phyloP scores from a whole-genome alignment of 2,329 filamentous ascomycete genomes.

The Fusarium mundagurra region DNA sequence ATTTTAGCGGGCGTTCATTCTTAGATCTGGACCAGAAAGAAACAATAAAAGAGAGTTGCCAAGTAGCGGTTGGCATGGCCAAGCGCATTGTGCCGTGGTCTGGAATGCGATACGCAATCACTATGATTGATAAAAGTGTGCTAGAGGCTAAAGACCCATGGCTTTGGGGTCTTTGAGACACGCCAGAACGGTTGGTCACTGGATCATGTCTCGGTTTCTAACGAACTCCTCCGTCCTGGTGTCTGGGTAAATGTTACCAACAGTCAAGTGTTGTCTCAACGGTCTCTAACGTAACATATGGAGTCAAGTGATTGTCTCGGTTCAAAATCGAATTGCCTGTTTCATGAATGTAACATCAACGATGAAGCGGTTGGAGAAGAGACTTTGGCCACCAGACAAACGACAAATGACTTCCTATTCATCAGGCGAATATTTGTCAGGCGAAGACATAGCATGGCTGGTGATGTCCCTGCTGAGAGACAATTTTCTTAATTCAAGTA shows the following conservation, averaged over 20 bases:
- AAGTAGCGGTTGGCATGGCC: constrained; percentile 8
- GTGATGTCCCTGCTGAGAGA: constrained; percentile 8
- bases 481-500: neutral
- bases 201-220: constrained; percentile 24
- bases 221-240: constrained; percentile 1
- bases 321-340: neutral
- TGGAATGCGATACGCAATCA: constrained; percentile 36
- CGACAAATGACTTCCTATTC: constrained; percentile 12
- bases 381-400: neutral
- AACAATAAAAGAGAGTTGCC: constrained; percentile 23
- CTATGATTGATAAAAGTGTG: constrained; percentile 6
- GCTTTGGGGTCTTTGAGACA: neutral
- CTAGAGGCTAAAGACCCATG: constrained; percentile 8
- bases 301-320: constrained; percentile 26
- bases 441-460: neutral
- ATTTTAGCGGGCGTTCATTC: constrained; percentile 27
- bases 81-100: constrained; percentile 27
- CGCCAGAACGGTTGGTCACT: constrained; percentile 8
- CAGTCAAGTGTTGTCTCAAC: constrained; percentile 25
- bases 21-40: constrained; percentile 20
- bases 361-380: neutral
- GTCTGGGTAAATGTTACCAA: constrained; percentile 14
- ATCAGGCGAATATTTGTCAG: constrained; percentile 12
- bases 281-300: neutral
- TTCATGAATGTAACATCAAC: constrained; percentile 12